These are phyloP conservation scores for Lyophyllum shimeji DNA, from an alignment of 768 basidiomycete genomes.

Conservation along the genomic window DNA sequence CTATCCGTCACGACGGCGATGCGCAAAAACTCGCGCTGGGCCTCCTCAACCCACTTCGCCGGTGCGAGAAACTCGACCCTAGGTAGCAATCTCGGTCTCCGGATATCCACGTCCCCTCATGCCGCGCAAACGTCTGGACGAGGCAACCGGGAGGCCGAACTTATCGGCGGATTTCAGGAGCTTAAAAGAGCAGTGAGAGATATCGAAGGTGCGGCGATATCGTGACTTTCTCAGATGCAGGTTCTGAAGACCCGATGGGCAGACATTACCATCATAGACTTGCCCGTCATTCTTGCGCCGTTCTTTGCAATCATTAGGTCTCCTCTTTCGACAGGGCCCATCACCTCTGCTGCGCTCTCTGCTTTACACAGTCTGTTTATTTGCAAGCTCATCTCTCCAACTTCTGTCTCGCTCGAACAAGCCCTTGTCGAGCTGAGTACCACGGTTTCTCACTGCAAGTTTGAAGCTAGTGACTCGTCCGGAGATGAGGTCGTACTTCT, in stretches of 20 bases:
- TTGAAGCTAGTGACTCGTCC: conserved; percentile 96
- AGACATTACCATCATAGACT: conserved; percentile 62
- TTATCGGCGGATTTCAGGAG: conserved; percentile 89
- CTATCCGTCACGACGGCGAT: conserved; percentile 89
- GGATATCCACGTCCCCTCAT: conserved; percentile 53
- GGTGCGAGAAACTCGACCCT: conserved; percentile 64
- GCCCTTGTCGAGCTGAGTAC: conserved; percentile 84
- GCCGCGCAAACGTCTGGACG: conserved; percentile 43
- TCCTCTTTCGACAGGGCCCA: conserved; percentile 92
- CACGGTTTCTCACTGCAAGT: conserved; percentile 94
- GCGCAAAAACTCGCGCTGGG: conserved; percentile 98
- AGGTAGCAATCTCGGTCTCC: conserved; percentile 72
- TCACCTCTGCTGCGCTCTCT: conserved; percentile 91
- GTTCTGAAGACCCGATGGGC: conserved; percentile 1
- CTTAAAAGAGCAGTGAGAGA: conserved; percentile 75
- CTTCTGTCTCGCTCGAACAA: conserved; percentile 54
- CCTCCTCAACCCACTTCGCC: conserved; percentile 66
- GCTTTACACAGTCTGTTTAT: conserved; percentile 88
- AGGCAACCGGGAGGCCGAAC: conserved; percentile 71
- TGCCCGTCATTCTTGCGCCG: conserved; percentile 71
- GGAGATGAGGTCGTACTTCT: conserved; percentile 95
- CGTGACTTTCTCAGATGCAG: conserved; percentile 10
- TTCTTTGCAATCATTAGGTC: conserved; percentile 95
- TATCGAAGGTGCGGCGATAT: conserved; percentile 51
- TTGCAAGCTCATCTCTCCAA: conserved; percentile 65